phyloP scores from a whole-genome alignment of 352 stramenopile genomes.

The Aphanomyces euteiches region DNA sequence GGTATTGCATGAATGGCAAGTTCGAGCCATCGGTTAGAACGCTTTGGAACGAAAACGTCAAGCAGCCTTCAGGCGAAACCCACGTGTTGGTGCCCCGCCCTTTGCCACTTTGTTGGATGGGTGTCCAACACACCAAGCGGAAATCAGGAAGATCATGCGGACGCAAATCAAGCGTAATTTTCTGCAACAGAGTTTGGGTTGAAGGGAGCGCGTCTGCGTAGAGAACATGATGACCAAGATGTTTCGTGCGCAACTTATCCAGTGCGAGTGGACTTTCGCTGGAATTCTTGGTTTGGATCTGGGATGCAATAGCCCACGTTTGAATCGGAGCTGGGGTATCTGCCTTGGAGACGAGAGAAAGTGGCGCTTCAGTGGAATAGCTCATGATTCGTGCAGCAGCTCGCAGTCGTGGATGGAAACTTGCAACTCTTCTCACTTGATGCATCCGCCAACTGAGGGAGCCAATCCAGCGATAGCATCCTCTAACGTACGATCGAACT shows the following conservation, averaged over 20 bases:
- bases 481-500: too few relatives aligned
- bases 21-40: slow-evolving; percentile 69
- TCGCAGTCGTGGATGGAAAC: too few relatives aligned
- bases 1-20: slow-evolving; percentile 87
- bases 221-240: slow-evolving; percentile 67
- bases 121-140: slow-evolving; percentile 61
- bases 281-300: not conserved
- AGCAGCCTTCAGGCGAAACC: slow-evolving; percentile 82
- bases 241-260: slow-evolving; percentile 38
- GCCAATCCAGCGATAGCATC: too few relatives aligned
- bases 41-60: slow-evolving; percentile 90
- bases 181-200: slow-evolving; percentile 80
- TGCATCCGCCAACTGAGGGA: too few relatives aligned
- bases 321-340: slow-evolving; percentile 1
- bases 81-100: slow-evolving; percentile 84
- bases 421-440: too few relatives aligned
- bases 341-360: not conserved
- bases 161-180: slow-evolving; percentile 37
- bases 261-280: not conserved
- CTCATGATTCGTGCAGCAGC: too few relatives aligned
- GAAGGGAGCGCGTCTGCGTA: slow-evolving; percentile 65
- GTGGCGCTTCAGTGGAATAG: too few relatives aligned
- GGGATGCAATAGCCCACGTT: not conserved
- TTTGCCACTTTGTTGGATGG: slow-evolving; percentile 72
- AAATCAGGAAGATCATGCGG: slow-evolving; percentile 46